A percentile compares a stretch with the other conserved stretches of the same genome.
Conservation (phyloP, 306 rosid genomes). For the Prunus campanulata region DNA sequence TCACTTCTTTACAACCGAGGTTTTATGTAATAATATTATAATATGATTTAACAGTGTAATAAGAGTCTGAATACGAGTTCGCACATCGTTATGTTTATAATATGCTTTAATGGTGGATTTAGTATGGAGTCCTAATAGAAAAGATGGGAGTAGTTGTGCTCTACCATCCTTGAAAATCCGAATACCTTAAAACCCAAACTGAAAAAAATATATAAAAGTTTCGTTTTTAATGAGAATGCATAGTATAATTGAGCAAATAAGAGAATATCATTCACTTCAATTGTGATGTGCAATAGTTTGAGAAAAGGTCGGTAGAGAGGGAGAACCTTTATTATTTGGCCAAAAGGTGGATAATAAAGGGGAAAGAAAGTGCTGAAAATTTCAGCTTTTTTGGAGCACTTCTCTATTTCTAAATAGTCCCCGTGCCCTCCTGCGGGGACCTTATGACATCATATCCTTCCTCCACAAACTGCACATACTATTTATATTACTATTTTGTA, state of each 20-base stretch:
- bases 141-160: no score
- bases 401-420: background rate
- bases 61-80: no score
- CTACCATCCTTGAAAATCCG: background rate
- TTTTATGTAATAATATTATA: no score
- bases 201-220: background rate
- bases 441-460: constrained; percentile 17
- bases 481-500: no score
- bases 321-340: background rate
- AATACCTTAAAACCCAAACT: background rate
- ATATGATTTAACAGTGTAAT: no score
- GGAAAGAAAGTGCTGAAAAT: background rate
- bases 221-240: background rate
- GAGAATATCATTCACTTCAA: constrained; percentile 3
- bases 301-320: background rate
- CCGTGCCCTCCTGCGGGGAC: constrained; percentile 19
- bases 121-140: no score
- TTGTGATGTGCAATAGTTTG: background rate
- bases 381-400: constrained; percentile 20
- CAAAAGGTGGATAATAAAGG: constrained; percentile 23
- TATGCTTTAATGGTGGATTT: no score
- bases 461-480: background rate
- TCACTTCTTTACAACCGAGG: no score
- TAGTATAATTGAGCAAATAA: background rate
- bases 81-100: no score